Evolutionary conservation across 2,329 filamentous ascomycete species (phyloP), one percentile per base, ranked within the genome.

Genomic region (Orbilia quercus): DNA sequence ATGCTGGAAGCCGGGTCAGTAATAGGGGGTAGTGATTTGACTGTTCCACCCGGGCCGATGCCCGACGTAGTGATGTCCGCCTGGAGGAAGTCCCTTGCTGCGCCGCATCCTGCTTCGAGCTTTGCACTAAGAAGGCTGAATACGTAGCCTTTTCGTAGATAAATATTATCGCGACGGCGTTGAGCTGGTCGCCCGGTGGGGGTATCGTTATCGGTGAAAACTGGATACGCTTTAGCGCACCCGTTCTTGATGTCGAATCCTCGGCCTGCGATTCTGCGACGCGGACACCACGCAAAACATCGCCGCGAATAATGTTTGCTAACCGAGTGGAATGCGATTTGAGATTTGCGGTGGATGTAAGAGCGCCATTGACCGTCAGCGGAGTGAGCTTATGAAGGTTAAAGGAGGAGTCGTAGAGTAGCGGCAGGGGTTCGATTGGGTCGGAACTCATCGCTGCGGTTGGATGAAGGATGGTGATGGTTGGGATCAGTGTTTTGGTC

Each of bases 261-360:
- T 64, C 67, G 12, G 7, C 54, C 16, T 51, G 67, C n/a, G 55
- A 42, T 12, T 53, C 34, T n/a, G 59, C 45, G 53, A 72, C 67
- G 53, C 67, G 67, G 50, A 72, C 59, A 28, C 67, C 67, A 6
- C 67, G 67, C 16, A 72, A 34, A 34, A 72, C 67, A 65, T 72
- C 67, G 12, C 67, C 67, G 23, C 67, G 67, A 12, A 72, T 34
- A n/a, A 72, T 22, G 40, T 72, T 72, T 1, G 59, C 38, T 7
- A 72, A 25, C 14, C 53, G 59, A 12, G 44, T 65, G 16, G 67
- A 65, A 28, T 60, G 59, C 7, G 59, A 47, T 34, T 60, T 72
- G n/a, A 72, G 48, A 7, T 60, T 72, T 3, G 59, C n/a, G 7
- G 47, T 45, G 1, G 59, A 59, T 45, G 67, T 28, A 18, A 72